Evolutionary conservation across 495 filamentous ascomycete species (phyloP), one percentile per base, ranked within the genome.

Genomic region (Neurospora sp.): DNA sequence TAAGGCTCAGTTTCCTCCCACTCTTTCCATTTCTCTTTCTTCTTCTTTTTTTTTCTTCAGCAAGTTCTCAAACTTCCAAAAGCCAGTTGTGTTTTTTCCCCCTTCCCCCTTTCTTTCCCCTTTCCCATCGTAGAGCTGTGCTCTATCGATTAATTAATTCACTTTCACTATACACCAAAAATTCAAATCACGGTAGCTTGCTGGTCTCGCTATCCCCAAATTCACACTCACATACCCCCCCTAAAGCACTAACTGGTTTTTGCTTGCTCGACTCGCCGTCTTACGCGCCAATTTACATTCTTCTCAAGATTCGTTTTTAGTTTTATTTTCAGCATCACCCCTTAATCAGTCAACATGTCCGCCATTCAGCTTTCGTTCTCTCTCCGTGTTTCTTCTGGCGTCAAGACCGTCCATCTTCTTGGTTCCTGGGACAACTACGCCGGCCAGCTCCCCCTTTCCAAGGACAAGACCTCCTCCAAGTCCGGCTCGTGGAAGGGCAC

Each of bases 361-460:
- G 83, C 92, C 79, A 89, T 94, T 83, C 92, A 96, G 86, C 87
- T 96, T 69, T 90, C 91, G 74, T 96, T 98, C 84, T 89, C 90
- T 82, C 91, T 99, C 81, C 94, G 95, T 85, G 97, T 96, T 81
- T 97, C 94, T 81, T 88, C 93, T 84, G 93, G 94, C 85, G 93
- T 94, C 88, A 97, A 98, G 90, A 95, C 94, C 83, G 96, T 96
- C 83, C 96, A 98, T 82, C 88, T 99, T 74, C 90, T 98, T 80
- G 96, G 96, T 80, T 98, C 96, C 74, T 99, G 96, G 96, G 96
- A 99, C 87, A 92, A 93, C 87, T 99, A 99, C 89, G 84, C 85
- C 73, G 93, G 94, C 75, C 95, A 97, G 82, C 91, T 97, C 79
- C 94, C 94, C 72, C 90, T 97, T 77, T 92, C 93, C 81, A 92